Base-by-base conservation (phyloP, 164 flowering plant genomes). In the Dillenia turbinata region DNA sequence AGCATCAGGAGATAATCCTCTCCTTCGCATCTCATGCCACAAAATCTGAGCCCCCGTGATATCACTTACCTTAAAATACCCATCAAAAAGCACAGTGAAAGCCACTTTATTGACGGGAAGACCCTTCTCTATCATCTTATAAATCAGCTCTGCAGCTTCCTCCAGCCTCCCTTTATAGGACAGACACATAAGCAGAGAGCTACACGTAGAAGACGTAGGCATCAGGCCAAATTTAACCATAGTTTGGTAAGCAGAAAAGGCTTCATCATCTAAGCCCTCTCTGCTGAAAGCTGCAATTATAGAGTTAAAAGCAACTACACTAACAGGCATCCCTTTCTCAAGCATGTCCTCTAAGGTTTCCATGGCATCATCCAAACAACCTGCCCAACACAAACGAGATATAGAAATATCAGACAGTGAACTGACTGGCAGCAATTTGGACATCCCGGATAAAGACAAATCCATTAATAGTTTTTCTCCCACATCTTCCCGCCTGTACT, bases 21-120 rank as follows among this genome's bases (percentile, higher is more conserved):
- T 72, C 9, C 47, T 48, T 66, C 78, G 64, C 98, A 94, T 89
- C 60, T 84, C 81, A 24, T 65, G 58, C 97, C 98, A 94, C 60
- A 94, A 53, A 65, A 49, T 54, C 26, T 73, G 71, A 59, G 99
- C 99, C 46, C 78, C 81, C 19, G 47, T 40, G 10, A 77, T 54
- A 65, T 89, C 85, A 17, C 90, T 89, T 55, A 47, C 63, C 66
- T 76, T 78, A 56, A 86, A 86, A 72, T 77, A 85, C 8, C 83
- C 92, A 82, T 89, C 93, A 49, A 92, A 56, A 62, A 94, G 81
- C 55, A 89, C 70, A 0, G 99, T 92, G 65, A 81, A 94, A 58
- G 93, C 82, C 58, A 73, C 79, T 67, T 71, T 79, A 65, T 83
- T 82, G 50, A 84, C 65, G 26, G 84, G 81, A 62, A 79, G 82